These are phyloP conservation scores for Kazachstania psychrophila DNA, from an alignment of 805 yeast species.

Conservation along the genomic window DNA sequence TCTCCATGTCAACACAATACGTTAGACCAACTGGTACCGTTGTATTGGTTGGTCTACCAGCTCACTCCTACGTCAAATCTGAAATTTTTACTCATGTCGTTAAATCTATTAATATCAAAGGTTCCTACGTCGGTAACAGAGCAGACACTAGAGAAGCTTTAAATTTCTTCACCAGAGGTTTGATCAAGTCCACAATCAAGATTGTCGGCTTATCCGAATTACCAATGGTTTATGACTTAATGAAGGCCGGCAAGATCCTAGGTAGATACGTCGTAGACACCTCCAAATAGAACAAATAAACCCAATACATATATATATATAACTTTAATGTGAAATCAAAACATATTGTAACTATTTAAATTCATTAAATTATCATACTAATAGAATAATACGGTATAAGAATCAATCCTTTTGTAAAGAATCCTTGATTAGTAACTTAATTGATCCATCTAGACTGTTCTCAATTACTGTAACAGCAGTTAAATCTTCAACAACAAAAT, in stretches of 20 bases:
- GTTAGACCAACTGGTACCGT: slow-evolving; percentile 62
- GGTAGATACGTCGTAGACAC: slow-evolving; percentile 89
- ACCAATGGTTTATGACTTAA: slow-evolving; percentile 43
- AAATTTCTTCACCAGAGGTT: slow-evolving; percentile 60
- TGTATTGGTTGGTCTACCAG: slow-evolving; percentile 67
- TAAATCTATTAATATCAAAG: slow-evolving; percentile 58
- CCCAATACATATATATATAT: no score
- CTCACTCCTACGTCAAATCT: slow-evolving; percentile 58
- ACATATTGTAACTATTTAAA: no score
- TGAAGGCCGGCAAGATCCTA: slow-evolving; percentile 46
- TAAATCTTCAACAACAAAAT: slow-evolving; percentile 64
- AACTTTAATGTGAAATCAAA: no score
- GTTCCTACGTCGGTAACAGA: slow-evolving; percentile 84
- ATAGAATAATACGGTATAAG: no score
- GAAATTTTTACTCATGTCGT: slow-evolving; percentile 64
- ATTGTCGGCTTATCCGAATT: slow-evolving; percentile 48
- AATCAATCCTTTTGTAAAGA: slow-evolving; percentile 4
- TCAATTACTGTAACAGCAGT: slow-evolving; percentile 15
- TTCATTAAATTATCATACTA: not conserved
- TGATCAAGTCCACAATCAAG: slow-evolving; percentile 54
- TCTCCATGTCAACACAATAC: slow-evolving; percentile 46
- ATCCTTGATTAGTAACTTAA: slow-evolving; percentile 7
- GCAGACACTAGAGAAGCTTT: slow-evolving; percentile 70
- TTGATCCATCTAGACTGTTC: slow-evolving; percentile 5
- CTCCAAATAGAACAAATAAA: slow-evolving; percentile 45